Evolutionary conservation across 2,329 filamentous ascomycete genomes (phyloP).

Genomic region (Penicillium griseofulvum): DNA sequence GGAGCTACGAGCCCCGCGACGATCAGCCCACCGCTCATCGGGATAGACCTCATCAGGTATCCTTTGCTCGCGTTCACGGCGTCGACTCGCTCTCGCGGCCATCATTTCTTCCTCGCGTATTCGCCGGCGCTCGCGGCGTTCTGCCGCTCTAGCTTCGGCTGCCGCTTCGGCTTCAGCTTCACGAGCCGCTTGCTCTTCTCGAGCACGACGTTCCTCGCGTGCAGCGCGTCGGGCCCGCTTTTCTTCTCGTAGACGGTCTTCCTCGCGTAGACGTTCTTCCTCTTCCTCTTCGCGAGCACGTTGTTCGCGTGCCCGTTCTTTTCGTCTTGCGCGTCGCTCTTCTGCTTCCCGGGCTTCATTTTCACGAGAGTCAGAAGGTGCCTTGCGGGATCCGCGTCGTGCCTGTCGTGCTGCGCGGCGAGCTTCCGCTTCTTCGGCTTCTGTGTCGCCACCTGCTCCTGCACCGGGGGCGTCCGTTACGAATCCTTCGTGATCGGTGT

Average conservation of each 20-base stretch:
- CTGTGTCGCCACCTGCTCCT: conserved; percentile 36
- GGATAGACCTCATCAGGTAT: conserved; percentile 24
- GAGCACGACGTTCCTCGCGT: conserved; percentile 26
- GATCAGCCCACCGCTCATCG: conserved; percentile 29
- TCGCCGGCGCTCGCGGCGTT: conserved; percentile 42
- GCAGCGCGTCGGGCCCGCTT: conserved; percentile 60
- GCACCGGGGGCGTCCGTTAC: conserved; percentile 43
- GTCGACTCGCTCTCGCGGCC: conserved; percentile 32
- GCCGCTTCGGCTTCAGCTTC: conserved; percentile 30
- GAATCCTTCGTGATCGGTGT: conserved; percentile 50
- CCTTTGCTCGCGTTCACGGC: conserved; percentile 33
- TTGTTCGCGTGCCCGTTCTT: conserved; percentile 35
- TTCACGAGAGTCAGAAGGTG: conserved; percentile 36
- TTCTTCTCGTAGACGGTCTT: conserved; percentile 1
- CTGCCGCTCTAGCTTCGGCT: conserved; percentile 38
- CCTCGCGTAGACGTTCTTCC: conserved; percentile 21
- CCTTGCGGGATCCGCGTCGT: conserved; percentile 45
- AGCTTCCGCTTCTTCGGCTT: conserved; percentile 57
- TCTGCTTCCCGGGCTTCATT: conserved; percentile 40
- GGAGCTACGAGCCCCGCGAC: conserved; percentile 24
- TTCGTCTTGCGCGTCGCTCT: conserved; percentile 32
- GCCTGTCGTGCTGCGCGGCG: conserved; percentile 62
- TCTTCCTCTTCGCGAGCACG: conserved; percentile 48
- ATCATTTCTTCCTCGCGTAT: conserved; percentile 34
- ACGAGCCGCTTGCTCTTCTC: conserved; percentile 24